These are phyloP conservation scores for Malassezia caprae DNA, from an alignment of 1,284 basidiomycete genomes.

Conservation along the genomic window DNA sequence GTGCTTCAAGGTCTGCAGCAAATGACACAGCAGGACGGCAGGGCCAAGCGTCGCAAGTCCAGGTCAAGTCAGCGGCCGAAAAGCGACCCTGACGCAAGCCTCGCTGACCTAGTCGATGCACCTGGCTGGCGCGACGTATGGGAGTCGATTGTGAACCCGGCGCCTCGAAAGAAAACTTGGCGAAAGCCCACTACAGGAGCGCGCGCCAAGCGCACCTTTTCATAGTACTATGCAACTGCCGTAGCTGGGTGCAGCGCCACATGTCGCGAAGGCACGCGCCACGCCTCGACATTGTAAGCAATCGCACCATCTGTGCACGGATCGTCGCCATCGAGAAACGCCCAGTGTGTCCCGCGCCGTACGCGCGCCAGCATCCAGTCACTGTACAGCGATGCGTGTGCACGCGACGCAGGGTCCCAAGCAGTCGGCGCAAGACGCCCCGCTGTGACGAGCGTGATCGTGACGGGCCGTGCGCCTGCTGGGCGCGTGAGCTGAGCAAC, in stretches of 20 bases:
- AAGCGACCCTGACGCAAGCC: background rate
- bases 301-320: background rate
- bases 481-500: background rate
- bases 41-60: background rate
- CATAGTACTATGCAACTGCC: background rate
- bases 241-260: background rate
- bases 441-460: background rate
- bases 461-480: background rate
- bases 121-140: background rate
- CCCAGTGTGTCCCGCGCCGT: background rate
- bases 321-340: background rate
- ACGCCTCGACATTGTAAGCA: background rate
- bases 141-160: background rate
- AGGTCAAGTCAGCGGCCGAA: background rate
- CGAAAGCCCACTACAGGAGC: background rate
- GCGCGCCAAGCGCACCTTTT: background rate
- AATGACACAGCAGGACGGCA: background rate
- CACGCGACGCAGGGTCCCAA: background rate
- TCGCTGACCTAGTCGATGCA: background rate
- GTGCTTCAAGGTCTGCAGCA: background rate
- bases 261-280: background rate
- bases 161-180: background rate
- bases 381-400: constrained; percentile 2
- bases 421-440: background rate
- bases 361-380: constrained; percentile 5